These are phyloP conservation scores for Plectosphaerella plurivora DNA, from an alignment of 2,329 filamentous ascomycete species.

Conservation along the genomic window DNA sequence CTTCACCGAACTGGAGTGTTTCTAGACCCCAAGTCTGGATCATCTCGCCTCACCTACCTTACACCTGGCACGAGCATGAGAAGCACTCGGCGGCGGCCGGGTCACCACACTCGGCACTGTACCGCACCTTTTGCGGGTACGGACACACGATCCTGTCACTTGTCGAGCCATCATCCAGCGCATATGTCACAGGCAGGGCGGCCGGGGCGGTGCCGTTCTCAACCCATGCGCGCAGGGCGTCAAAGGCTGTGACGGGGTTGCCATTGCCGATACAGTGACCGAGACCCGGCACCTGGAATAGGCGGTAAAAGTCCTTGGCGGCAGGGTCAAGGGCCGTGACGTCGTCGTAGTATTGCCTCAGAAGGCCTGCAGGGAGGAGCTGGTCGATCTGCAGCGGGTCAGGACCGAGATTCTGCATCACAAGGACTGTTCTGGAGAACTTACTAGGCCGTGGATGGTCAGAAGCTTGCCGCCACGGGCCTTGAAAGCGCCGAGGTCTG, in stretches of 20 bases:
- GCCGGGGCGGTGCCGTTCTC: constrained; percentile 22
- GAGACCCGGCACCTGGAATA: constrained; percentile 26
- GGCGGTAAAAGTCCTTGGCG: constrained; percentile 23
- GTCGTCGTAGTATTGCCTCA: constrained; percentile 21
- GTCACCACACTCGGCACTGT: neutral
- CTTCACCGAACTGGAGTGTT: too few relatives aligned
- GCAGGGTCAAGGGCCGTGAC: constrained; percentile 13
- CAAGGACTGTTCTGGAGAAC: neutral
- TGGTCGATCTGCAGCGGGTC: constrained; percentile 8
- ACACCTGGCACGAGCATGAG: neutral
- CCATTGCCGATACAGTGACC: constrained; percentile 24
- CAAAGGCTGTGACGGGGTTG: constrained; percentile 17
- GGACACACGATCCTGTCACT: constrained; percentile 32
- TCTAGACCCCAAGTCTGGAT: too few relatives aligned
- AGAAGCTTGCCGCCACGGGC: constrained; percentile 28
- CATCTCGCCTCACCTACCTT: too few relatives aligned
- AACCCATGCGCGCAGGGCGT: constrained; percentile 21
- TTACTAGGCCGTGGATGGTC: neutral
- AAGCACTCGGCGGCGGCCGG: neutral
- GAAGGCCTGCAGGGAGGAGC: constrained; percentile 9
- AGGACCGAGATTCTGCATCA: neutral
- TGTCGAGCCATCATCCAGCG: neutral
- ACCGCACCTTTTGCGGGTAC: constrained; percentile 16
- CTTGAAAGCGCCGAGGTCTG: constrained; percentile 22
- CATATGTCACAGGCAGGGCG: neutral